Evolutionary conservation across 805 yeast genomes (phyloP).

Genomic region (Candida endomychidarum): DNA sequence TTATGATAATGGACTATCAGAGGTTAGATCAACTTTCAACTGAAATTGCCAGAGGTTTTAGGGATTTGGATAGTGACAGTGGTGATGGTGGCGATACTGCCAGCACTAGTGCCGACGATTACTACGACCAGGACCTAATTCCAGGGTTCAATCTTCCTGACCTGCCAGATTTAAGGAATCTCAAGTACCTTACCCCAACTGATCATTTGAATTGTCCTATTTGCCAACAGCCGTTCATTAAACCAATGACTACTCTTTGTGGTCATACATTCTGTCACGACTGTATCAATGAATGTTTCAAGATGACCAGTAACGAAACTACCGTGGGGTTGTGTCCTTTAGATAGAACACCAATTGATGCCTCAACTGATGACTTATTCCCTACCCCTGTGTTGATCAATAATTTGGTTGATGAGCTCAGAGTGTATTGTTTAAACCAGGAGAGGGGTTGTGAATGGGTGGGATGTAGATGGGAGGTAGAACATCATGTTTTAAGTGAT

Average conservation of each 20-base stretch:
- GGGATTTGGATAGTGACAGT: not conserved
- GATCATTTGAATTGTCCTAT: slow-evolving; percentile 54
- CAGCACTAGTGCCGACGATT: not conserved
- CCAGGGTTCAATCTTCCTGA: slow-evolving; percentile 1
- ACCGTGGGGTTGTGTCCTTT: slow-evolving; percentile 50
- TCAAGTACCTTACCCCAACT: slow-evolving; percentile 29
- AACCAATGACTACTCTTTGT: slow-evolving; percentile 62
- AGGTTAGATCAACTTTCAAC: not conserved
- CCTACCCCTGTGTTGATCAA: slow-evolving; percentile 56
- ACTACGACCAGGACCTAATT: not conserved
- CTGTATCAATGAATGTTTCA: slow-evolving; percentile 51
- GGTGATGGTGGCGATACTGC: not conserved
- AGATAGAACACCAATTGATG: slow-evolving; percentile 52
- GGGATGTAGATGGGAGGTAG: slow-evolving; percentile 60
- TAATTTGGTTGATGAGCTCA: slow-evolving; percentile 61
- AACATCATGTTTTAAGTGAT: slow-evolving; percentile 43
- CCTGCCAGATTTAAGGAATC: slow-evolving; percentile 29
- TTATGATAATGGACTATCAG: slow-evolving; percentile 2
- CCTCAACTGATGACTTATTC: slow-evolving; percentile 31
- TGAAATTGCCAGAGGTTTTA: not conserved
- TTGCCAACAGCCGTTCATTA: slow-evolving; percentile 63
- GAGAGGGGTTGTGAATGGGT: slow-evolving; percentile 56
- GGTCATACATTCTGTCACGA: slow-evolving; percentile 66
- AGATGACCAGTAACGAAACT: slow-evolving; percentile 24
- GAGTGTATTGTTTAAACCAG: slow-evolving; percentile 53